Evolutionary conservation across 1,284 basidiomycete species (phyloP).

Genomic region (Apiotrichum mycotoxinovorans): DNA sequence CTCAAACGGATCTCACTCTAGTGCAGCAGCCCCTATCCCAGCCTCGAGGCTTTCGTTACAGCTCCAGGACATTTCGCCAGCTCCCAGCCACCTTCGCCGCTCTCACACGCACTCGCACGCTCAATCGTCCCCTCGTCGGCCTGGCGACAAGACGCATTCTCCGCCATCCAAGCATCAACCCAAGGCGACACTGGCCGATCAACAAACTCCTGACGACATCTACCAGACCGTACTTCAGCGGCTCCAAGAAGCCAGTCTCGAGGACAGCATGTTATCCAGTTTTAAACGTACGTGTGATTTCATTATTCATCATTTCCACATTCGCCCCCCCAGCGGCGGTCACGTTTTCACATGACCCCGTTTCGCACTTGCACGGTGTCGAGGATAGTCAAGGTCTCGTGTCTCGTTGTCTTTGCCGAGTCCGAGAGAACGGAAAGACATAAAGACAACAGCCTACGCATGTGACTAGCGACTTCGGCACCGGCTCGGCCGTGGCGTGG

Average conservation of each 20-base stretch:
- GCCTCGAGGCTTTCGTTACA: background rate
- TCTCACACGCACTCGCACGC: background rate
- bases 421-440: too few relatives aligned
- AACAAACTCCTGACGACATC: background rate
- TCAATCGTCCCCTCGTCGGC: too few relatives aligned
- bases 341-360: background rate
- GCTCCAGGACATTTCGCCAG: too few relatives aligned
- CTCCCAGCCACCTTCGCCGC: background rate
- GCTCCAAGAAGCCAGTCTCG: slow-evolving; percentile 30
- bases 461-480: too few relatives aligned
- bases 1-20: background rate
- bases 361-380: too few relatives aligned
- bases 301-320: background rate
- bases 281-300: slow-evolving; percentile 43
- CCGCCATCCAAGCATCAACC: background rate
- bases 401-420: too few relatives aligned
- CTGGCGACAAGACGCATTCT: too few relatives aligned
- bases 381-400: too few relatives aligned
- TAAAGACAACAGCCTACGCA: too few relatives aligned
- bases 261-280: slow-evolving; percentile 44
- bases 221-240: slow-evolving; percentile 28
- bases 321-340: background rate
- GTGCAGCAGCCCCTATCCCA: background rate
- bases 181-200: slow-evolving; percentile 1
- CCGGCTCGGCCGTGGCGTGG: too few relatives aligned